Base-by-base conservation (phyloP, 345 rosid species). In the Fremontodendron californicum region DNA sequence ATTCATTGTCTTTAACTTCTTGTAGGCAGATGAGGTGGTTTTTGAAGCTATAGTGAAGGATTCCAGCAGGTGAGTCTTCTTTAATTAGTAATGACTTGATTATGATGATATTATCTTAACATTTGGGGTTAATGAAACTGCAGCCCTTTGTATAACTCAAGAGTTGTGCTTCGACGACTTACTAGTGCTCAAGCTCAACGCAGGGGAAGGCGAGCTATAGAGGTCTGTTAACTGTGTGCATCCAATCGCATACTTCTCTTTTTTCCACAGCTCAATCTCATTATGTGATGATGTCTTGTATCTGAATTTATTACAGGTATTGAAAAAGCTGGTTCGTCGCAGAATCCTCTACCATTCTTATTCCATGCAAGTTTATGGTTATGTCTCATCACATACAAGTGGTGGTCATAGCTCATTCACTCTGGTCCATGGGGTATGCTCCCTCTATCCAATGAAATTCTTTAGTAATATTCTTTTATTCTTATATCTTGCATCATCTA, bases 301-400 rank as follows among this genome's bases (percentile, higher is more conserved):
- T 15, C 79, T 70, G 42, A 40, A 75, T 74, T 81, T 69, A 48
- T 65, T 82, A 21, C 81, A 93, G 98, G 99, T 95, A 33, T 83
- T 93, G 84, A 90, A 93, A 85, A 93, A 92, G 93, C 82, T 95
- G 37, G 90, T 85, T 74, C 91, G 78, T 68, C 95, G 91, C 40
- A 90, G 87, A 66, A 90, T 93, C 68, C 82, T 95, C 78, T 95
- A 95, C 86, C 91, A 89, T 86, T 92, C 99, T 40, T 95, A 95
- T 83, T 93, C 98, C 63, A 92, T 95, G 97, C 96, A 89, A 88
- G 97, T 95, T 83, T 91, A 95, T 75, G 99, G 98, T 46, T 91
- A 84, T 61, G 80, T 90, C 77, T 82, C 87, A 60, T 86, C 92
- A 46, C 78, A 69, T 42, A 60, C 80, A 66, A 74, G 83, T 19